phyloP scores from a whole-genome alignment of 2,329 filamentous ascomycete species.

The Huntiella decipiens region DNA sequence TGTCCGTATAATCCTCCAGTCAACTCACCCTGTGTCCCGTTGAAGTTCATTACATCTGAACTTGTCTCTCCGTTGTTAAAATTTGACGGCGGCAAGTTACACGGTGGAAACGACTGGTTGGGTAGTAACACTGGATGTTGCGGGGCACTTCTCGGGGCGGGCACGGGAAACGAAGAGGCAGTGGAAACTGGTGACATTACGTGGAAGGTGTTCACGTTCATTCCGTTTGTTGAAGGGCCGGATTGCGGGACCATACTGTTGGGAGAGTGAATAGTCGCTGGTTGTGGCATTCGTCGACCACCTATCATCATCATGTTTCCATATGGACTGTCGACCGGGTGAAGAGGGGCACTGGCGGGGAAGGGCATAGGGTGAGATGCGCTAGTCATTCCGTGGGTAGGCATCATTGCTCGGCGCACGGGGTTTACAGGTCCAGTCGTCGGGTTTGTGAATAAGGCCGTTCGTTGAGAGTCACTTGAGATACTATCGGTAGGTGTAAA shows the following conservation, averaged over 20 bases:
- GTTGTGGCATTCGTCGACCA: conserved; percentile 2
- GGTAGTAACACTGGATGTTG: conserved; percentile 34
- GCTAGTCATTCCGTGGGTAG: too few relatives aligned
- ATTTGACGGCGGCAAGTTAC: conserved; percentile 43
- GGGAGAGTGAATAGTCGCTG: conserved; percentile 2
- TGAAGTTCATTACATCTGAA: not conserved
- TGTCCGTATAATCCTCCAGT: not conserved
- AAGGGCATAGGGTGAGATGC: conserved; percentile 13
- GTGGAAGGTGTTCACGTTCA: conserved; percentile 25
- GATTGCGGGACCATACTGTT: conserved; percentile 3
- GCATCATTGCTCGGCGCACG: too few relatives aligned
- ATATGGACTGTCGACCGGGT: conserved; percentile 9
- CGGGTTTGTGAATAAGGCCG: too few relatives aligned
- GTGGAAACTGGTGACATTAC: conserved; percentile 33
- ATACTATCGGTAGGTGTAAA: too few relatives aligned
- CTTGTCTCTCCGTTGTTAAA: conserved; percentile 18
- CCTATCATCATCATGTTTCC: conserved; percentile 1
- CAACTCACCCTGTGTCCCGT: conserved; percentile 3
- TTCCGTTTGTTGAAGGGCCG: conserved; percentile 9
- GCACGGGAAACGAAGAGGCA: conserved; percentile 27
- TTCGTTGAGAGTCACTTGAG: not conserved
- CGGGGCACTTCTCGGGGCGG: conserved; percentile 20
- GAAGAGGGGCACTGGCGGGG: conserved; percentile 8
- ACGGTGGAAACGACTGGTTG: conserved; percentile 42
- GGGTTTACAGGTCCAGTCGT: too few relatives aligned